Conservation (phyloP, 2,329 filamentous ascomycete genomes). For the Colletotrichum australisinense region DNA sequence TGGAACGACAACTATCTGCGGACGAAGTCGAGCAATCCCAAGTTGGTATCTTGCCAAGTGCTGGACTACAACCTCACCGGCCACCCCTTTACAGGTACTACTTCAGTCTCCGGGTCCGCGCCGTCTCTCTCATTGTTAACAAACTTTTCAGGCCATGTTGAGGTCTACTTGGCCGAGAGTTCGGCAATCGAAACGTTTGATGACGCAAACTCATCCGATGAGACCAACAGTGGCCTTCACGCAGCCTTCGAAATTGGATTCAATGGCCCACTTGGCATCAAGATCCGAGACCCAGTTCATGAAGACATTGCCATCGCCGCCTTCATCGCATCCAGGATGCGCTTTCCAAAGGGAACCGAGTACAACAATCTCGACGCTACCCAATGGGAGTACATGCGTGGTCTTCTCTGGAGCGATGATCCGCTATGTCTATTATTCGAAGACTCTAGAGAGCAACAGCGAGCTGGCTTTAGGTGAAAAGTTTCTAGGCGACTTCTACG, state of each 20-base stretch:
- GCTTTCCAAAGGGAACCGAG: background rate
- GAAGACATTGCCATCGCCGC: background rate
- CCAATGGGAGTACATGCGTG: slow-evolving; percentile 30
- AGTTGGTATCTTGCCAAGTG: background rate
- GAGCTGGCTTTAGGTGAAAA: background rate
- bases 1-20: background rate
- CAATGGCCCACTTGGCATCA: background rate
- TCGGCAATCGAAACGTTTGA: background rate
- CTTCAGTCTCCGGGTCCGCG: background rate
- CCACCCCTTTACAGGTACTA: background rate
- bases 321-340: background rate
- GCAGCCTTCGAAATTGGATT: background rate
- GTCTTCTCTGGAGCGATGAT: slow-evolving; percentile 33
- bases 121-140: background rate
- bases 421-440: slow-evolving; percentile 27
- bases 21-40: background rate
- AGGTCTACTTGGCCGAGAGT: background rate
- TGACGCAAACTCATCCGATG: too few relatives aligned
- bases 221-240: background rate
- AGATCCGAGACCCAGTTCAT: background rate
- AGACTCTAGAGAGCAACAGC: background rate
- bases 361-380: background rate
- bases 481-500: background rate
- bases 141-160: background rate
- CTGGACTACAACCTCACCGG: background rate